These are phyloP conservation scores for Acer yangbiense DNA, from an alignment of 345 rosid species.

Conservation along the genomic window DNA sequence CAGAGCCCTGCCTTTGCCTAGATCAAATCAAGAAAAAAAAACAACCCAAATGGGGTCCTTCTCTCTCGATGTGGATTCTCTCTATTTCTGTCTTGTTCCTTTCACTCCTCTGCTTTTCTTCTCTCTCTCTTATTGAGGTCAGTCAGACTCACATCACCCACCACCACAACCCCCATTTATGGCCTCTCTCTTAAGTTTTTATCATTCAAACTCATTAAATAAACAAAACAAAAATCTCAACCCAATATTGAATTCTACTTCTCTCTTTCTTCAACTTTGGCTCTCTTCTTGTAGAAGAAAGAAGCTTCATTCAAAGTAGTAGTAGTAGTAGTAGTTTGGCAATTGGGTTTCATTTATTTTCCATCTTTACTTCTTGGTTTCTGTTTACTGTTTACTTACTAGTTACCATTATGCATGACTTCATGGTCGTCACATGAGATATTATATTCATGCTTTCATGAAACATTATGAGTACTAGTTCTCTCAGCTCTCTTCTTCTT, in stretches of 20 bases:
- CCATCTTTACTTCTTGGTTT: slow-evolving; percentile 5
- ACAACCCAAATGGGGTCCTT: slow-evolving; percentile 17
- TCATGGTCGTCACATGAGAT: slow-evolving; percentile 11
- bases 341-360: slow-evolving; percentile 8
- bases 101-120: slow-evolving; percentile 37
- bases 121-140: slow-evolving; percentile 9
- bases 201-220: background rate
- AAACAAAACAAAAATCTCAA: too few species aligned
- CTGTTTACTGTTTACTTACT: slow-evolving; percentile 5
- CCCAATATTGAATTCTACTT: too few species aligned
- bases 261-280: too few species aligned
- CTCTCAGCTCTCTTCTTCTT: slow-evolving; percentile 3
- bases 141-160: background rate
- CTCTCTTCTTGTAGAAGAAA: too few species aligned
- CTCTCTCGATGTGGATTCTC: slow-evolving; percentile 38
- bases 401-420: background rate
- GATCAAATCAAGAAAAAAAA: too few species aligned
- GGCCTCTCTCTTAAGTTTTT: background rate
- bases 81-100: slow-evolving; percentile 56
- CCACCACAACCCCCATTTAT: slow-evolving; percentile 24
- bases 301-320: background rate
- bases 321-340: background rate
- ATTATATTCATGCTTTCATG: slow-evolving; percentile 5
- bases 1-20: background rate
- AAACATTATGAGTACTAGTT: slow-evolving; percentile 25